Base-by-base conservation (phyloP, 352 stramenopile genomes). In the Globisporangium iwayamae region DNA sequence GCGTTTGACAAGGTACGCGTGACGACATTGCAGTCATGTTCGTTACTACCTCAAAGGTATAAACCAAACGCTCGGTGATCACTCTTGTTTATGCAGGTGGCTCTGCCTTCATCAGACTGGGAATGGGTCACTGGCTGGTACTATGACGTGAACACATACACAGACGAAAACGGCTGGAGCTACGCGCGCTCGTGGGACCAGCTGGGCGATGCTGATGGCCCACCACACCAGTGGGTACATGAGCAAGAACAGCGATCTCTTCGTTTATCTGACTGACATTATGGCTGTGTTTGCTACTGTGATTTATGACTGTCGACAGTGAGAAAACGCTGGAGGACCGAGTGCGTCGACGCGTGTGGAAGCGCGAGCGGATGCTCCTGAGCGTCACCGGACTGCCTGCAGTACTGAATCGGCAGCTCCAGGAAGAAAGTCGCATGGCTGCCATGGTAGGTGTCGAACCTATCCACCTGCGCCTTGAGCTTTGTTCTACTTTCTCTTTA, bases 111-210 rank as follows among this genome's bases (percentile, higher is more conserved):
- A 2, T 46, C 32, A 9, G 77, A 86, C 52, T 91, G 82, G 82
- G 65, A 80, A 63, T 91, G 82, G 82, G 71, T 87, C 25, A 79
- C 69, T 11, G 69, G 78, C 50, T 91, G 82, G 80, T 36, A 46
- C 1, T 68, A 70, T 16, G 73, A 85, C 56, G 60, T 91, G 7
- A 60, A 75, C 46, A 65, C 63, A 16, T 67, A 73, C 25, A 91
- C 76, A 32, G 82, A 91, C 50, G 59, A 70, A 50, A 68, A 72
- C 59, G 82, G 82, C 18, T 91, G 82, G 82, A 66, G 57, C 9
- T 91, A 91, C 50, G 82, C 72, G 9, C 25, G 67, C 3, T 78
- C 71, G 0, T 73, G 67, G 60, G 56, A 71, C n/a, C 63, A 82
- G 25, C 56, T 79, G 48, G 55, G 46, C 13, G 65, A 81, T 50